phyloP scores from a whole-genome alignment of 805 yeast species.

The Yarrowia sp. region DNA sequence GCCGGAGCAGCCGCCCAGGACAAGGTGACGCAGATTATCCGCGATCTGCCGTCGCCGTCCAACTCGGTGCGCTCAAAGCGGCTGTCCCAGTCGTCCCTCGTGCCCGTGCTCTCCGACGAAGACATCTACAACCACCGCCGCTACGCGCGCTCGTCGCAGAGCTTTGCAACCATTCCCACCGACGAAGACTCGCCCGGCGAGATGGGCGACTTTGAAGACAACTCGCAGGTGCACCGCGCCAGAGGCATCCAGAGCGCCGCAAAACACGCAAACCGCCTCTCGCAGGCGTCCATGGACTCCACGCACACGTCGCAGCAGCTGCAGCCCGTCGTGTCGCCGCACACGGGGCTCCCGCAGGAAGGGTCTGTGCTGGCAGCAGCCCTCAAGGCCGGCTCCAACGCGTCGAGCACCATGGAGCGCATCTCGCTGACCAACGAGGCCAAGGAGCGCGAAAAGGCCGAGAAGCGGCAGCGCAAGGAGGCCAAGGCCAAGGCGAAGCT shows the following conservation, averaged over 20 bases:
- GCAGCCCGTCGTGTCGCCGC: slow-evolving; percentile 17
- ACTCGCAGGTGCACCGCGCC: neutral
- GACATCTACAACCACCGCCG: slow-evolving; percentile 7
- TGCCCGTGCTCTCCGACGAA: slow-evolving; percentile 19
- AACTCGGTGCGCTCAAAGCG: slow-evolving; percentile 12
- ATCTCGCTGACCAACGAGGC: slow-evolving; percentile 12
- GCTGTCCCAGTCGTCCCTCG: slow-evolving; percentile 11
- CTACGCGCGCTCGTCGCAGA: slow-evolving; percentile 7
- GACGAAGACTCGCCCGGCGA: slow-evolving; percentile 24
- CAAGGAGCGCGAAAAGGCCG: slow-evolving; percentile 14
- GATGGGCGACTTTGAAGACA: slow-evolving; percentile 17
- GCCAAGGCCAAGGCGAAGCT: slow-evolving; percentile 15
- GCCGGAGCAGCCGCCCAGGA: neutral
- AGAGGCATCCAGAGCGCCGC: slow-evolving; percentile 22
- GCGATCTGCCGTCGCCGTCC: slow-evolving; percentile 18
- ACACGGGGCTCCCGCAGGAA: slow-evolving; percentile 20
- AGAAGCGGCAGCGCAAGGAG: slow-evolving; percentile 12
- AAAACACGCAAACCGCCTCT: slow-evolving; percentile 20
- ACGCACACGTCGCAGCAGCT: neutral
- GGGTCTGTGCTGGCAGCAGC: slow-evolving; percentile 23
- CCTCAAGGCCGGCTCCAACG: slow-evolving; percentile 22
- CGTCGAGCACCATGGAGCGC: slow-evolving; percentile 21
- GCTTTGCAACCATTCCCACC: slow-evolving; percentile 18
- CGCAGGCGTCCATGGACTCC: slow-evolving; percentile 19
- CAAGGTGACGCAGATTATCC: neutral